phyloP scores from a whole-genome alignment of 306 rosid genomes.

The Hippophae rhamnoides region DNA sequence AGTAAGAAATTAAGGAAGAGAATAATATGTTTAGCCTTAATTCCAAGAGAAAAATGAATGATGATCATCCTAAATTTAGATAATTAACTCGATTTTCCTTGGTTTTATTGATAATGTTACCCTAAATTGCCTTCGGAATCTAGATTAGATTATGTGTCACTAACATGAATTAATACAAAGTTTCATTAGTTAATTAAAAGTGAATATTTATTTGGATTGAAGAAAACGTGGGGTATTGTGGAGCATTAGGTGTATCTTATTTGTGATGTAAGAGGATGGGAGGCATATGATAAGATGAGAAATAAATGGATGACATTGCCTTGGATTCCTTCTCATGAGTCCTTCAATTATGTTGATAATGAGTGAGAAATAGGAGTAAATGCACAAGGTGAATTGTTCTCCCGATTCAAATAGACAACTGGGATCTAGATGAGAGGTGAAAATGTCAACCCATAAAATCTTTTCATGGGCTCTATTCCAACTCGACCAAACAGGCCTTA shows the following conservation, averaged over 20 bases:
- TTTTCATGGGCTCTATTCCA: no score
- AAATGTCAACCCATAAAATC: no score
- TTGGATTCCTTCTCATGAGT: slow-evolving; percentile 86
- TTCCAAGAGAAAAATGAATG: slow-evolving; percentile 39
- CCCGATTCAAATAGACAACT: no score
- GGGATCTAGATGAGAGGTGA: no score
- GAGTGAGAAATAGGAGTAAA: no score
- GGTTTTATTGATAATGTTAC: slow-evolving; percentile 85
- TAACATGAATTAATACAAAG: slow-evolving; percentile 56
- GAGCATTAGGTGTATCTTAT: slow-evolving; percentile 85
- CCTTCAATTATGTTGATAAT: slow-evolving; percentile 78
- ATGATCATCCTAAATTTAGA: slow-evolving; percentile 43
- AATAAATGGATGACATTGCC: slow-evolving; percentile 79
- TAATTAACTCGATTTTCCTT: slow-evolving; percentile 68
- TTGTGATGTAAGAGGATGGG: slow-evolving; percentile 85
- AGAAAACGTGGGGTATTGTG: slow-evolving; percentile 49
- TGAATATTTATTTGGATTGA: slow-evolving; percentile 58
- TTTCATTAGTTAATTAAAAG: slow-evolving; percentile 52
- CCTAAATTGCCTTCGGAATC: slow-evolving; percentile 56
- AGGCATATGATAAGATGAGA: slow-evolving; percentile 46
- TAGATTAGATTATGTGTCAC: slow-evolving; percentile 52
- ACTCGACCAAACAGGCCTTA: no score
- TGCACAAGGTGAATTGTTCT: slow-evolving; percentile 14
- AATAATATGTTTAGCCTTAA: slow-evolving; percentile 24
- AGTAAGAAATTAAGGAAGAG: slow-evolving; percentile 35